Conservation (phyloP, 805 yeast species). For the Barnettozyma sp. region DNA sequence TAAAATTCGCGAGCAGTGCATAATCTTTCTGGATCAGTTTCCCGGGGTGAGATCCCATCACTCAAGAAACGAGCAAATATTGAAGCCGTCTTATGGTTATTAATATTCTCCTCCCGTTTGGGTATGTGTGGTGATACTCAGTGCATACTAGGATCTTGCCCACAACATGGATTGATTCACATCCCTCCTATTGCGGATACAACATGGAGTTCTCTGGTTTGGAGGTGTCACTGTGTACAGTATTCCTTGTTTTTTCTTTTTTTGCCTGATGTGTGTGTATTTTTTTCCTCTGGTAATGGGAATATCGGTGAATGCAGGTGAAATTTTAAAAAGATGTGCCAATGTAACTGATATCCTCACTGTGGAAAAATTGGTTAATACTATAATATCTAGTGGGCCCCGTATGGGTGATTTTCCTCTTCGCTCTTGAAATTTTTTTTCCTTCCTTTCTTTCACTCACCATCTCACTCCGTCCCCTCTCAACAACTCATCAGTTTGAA, state of each 20-base stretch:
- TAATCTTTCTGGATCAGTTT: conserved; percentile 8
- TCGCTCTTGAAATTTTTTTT: not conserved
- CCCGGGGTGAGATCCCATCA: not conserved
- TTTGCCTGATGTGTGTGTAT: too few relatives aligned
- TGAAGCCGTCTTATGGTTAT: too few relatives aligned
- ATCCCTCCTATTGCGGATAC: too few relatives aligned
- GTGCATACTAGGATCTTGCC: too few relatives aligned
- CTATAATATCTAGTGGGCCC: conserved; percentile 4
- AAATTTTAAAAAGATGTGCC: conserved; percentile 6
- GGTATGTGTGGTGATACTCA: too few relatives aligned
- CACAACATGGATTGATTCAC: too few relatives aligned
- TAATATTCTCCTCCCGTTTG: too few relatives aligned
- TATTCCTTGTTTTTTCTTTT: too few relatives aligned
- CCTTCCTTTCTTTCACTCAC: not conserved
- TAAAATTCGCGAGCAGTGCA: conserved; percentile 10
- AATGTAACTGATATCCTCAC: too few relatives aligned
- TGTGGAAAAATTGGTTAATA: not conserved
- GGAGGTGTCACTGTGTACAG: too few relatives aligned
- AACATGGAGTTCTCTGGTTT: too few relatives aligned
- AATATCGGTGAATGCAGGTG: conserved; percentile 11
- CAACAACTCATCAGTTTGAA: too few relatives aligned
- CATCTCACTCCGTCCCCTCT: conserved; percentile 1
- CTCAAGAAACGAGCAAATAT: not conserved
- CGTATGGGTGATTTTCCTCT: conserved; percentile 4
- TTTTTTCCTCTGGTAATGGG: conserved; percentile 5